Percentiles rank a stretch among this genome's conserved stretches.
Conservation (phyloP, 129 eudicot genomes). For the Helianthus tuberosus region DNA sequence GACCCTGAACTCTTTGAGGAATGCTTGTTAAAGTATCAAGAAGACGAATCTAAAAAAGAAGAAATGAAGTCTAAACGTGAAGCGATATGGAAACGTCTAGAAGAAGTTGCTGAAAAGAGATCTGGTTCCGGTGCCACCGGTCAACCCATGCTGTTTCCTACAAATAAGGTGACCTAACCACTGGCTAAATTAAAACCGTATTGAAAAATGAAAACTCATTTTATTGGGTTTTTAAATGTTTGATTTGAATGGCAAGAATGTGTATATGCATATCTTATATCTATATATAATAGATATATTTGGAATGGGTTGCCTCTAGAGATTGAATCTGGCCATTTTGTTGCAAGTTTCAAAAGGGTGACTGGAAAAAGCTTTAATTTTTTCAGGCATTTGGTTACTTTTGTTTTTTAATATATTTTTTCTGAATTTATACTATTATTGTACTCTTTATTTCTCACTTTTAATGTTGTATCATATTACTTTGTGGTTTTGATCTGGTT, state of each 20-base stretch:
- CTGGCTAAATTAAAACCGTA: constrained; percentile 32
- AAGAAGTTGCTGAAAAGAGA: constrained; percentile 68
- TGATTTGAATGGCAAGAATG: constrained; percentile 41
- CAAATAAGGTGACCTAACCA: constrained; percentile 21
- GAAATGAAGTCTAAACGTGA: constrained; percentile 58
- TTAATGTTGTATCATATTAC: constrained; percentile 37
- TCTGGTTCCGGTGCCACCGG: constrained; percentile 31
- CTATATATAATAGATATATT: constrained; percentile 29
- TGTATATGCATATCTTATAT: constrained; percentile 38
- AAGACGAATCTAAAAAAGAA: constrained; percentile 60
- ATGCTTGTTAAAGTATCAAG: constrained; percentile 66
- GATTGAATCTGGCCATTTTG: constrained; percentile 37
- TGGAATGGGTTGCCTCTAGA: constrained; percentile 34
- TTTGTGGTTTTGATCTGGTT: constrained; percentile 4
- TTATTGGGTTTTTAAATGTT: constrained; percentile 16
- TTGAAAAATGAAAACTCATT: neutral
- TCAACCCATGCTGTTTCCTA: constrained; percentile 47
- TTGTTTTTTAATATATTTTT: constrained; percentile 14
- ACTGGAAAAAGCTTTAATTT: constrained; percentile 12
- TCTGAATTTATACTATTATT: constrained; percentile 17
- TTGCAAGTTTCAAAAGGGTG: constrained; percentile 36
- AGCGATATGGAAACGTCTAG: constrained; percentile 70
- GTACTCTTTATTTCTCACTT: constrained; percentile 26
- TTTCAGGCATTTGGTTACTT: constrained; percentile 32
- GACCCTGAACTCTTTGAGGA: constrained; percentile 77